Base-by-base conservation (phyloP, 768 basidiomycete species). In the Leccinum rimulosum region DNA sequence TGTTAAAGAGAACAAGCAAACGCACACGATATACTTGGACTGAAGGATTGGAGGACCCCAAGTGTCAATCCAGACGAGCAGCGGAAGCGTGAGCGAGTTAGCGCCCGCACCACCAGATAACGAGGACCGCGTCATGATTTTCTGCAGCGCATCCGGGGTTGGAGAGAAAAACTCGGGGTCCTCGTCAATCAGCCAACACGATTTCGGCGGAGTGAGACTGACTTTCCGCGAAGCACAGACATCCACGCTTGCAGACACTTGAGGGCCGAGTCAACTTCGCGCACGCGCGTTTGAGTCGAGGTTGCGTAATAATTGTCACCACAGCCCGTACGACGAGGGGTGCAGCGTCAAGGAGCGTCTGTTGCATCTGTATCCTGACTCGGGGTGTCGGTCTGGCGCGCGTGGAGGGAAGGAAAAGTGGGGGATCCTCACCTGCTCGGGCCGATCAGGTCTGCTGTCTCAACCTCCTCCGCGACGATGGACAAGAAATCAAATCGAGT, bases 161-260 rank as follows among this genome's bases (percentile, higher is more conserved):
- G 85, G 77, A 10, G 86, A 73, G 65, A 93, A 89, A 0, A 79
- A 66, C 0, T 80, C 68, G n/a, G 81, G 80, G 54, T 83, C 79
- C 27, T 28, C 45, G 65, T 35, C 11, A 38, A 31, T 40, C 58
- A 60, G 59, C 53, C 40, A 10, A 30, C 3, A 28, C 30, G 1
- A 27, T 28, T n/a, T 4, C 31, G 28, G 55, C 19, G 45, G 14
- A 9, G 54, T 7, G 25, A 52, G 30, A 74, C 82, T 63, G 64
- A 93, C 92, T 84, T 84, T 59, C 83, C 80, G 27, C 83, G 86
- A 10, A 95, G 73, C 36, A 82, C 80, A 3, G 79, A 74, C 65
- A 95, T 83, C 95, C 94, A 98, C 3, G 89, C 85, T 68, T 91
- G 86, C 2, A 95, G 75, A 69, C 92, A 94, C 60, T 83, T 85